Percentiles rank a stretch among this genome's conserved stretches.
These are phyloP conservation scores for Sambucus nigra DNA, from an alignment of 129 eudicot species.

Conservation along the genomic window DNA sequence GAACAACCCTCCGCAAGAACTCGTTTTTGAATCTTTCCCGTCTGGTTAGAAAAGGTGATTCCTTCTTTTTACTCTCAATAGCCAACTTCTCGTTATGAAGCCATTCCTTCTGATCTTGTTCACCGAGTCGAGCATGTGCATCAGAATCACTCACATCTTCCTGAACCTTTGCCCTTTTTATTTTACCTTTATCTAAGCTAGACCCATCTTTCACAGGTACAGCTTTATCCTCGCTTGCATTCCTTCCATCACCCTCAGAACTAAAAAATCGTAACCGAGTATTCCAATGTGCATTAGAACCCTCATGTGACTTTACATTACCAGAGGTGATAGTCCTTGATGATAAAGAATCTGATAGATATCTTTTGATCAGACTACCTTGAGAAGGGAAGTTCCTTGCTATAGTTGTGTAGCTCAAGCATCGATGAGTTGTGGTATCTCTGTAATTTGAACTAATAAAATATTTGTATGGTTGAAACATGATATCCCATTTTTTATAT, in stretches of 20 bases:
- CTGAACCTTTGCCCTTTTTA: conserved; percentile 17
- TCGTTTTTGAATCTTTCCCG: conserved; percentile 69
- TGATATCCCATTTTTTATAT: conserved; percentile 46
- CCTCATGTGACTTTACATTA: conserved; percentile 17
- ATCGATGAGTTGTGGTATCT: conserved; percentile 17
- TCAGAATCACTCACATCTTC: conserved; percentile 34
- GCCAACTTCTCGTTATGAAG: conserved; percentile 73
- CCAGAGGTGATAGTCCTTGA: conserved; percentile 17
- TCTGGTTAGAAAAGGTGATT: conserved; percentile 74
- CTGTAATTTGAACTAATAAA: conserved; percentile 19
- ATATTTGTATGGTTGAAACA: conserved; percentile 47
- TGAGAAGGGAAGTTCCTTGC: conserved; percentile 14
- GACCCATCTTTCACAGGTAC: conserved; percentile 40
- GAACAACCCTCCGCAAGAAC: conserved; percentile 70
- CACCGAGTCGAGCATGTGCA: conserved; percentile 79
- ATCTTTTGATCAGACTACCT: conserved; percentile 29
- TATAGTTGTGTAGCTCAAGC: conserved; percentile 11
- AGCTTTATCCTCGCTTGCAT: conserved; percentile 60
- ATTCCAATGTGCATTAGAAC: conserved; percentile 26
- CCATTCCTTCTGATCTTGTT: conserved; percentile 96
- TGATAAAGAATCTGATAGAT: conserved; percentile 26
- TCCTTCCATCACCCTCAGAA: conserved; percentile 80
- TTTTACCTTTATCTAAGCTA: conserved; percentile 30
- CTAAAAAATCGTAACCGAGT: conserved; percentile 47
- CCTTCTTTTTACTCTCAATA: conserved; percentile 68